phyloP scores from a whole-genome alignment of 163 green algal genomes.

The Trebouxia gelatinosa region DNA sequence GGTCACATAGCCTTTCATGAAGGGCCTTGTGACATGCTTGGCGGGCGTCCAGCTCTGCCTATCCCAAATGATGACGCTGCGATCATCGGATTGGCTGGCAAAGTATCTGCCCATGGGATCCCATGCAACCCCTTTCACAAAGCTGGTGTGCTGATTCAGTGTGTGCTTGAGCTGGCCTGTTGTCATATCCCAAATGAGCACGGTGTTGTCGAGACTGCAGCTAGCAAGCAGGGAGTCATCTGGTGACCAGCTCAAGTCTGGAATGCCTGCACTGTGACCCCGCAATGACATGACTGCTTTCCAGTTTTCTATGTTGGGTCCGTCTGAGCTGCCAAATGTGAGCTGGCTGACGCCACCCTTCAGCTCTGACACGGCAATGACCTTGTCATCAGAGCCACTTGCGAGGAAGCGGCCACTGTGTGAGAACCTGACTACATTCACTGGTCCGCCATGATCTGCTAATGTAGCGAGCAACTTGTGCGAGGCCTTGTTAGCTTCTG shows the following conservation, averaged over 20 bases:
- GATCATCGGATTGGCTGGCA: constrained; percentile 70
- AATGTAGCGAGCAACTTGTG: constrained; percentile 79
- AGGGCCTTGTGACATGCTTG: constrained; percentile 35
- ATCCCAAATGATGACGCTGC: constrained; percentile 46
- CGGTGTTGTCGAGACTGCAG: constrained; percentile 68
- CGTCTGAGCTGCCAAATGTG: constrained; percentile 67
- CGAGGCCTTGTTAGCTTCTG: background rate
- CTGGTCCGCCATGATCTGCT: constrained; percentile 62
- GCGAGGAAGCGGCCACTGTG: constrained; percentile 54
- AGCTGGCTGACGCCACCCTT: constrained; percentile 46
- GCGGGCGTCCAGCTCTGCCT: constrained; percentile 62
- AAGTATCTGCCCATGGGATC: constrained; percentile 94
- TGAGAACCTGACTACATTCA: constrained; percentile 86
- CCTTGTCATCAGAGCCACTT: constrained; percentile 72
- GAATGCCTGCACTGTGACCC: constrained; percentile 59
- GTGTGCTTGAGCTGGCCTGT: constrained; percentile 40
- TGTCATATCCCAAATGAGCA: constrained; percentile 69
- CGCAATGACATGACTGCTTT: constrained; percentile 50
- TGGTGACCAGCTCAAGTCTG: constrained; percentile 79
- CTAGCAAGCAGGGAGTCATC: constrained; percentile 75
- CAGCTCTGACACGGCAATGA: constrained; percentile 69
- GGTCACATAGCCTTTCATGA: constrained; percentile 33
- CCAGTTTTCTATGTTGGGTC: constrained; percentile 89
- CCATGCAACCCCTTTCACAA: constrained; percentile 96
- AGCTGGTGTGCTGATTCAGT: constrained; percentile 58